These are phyloP conservation scores for Mycena vulgaris DNA, from an alignment of 768 basidiomycete genomes.

Conservation along the genomic window DNA sequence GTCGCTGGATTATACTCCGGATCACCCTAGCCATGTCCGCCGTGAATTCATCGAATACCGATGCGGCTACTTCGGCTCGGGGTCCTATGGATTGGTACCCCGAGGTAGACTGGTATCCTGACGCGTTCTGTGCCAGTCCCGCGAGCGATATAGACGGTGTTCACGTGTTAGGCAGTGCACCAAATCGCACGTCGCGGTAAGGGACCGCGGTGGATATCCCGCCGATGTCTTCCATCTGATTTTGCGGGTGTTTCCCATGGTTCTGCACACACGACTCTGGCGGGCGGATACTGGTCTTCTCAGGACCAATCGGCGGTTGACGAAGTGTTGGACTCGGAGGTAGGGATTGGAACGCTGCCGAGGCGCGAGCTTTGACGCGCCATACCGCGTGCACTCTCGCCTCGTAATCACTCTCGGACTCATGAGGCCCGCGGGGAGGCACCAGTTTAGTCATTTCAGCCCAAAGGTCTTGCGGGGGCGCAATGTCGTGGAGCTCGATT, in stretches of 20 bases:
- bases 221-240: background rate
- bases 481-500: background rate
- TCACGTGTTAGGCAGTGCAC: background rate
- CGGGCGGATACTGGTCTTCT: background rate
- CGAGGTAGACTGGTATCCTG: background rate
- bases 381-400: too few relatives aligned
- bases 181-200: background rate
- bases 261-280: background rate
- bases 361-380: too few relatives aligned
- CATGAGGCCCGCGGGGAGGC: too few relatives aligned
- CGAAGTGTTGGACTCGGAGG: too few relatives aligned
- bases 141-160: background rate
- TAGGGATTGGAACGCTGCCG: too few relatives aligned
- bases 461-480: background rate
- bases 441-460: too few relatives aligned
- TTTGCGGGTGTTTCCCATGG: background rate
- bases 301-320: background rate
- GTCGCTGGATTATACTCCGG: too few relatives aligned
- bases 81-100: too few relatives aligned
- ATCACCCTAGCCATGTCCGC: too few relatives aligned
- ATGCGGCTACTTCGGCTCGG: too few relatives aligned
- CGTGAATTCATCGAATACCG: too few relatives aligned
- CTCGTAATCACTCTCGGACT: too few relatives aligned
- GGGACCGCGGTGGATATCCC: background rate
- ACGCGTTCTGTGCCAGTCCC: background rate